A percentile compares a stretch with the other conserved stretches of the same genome.
phyloP scores from a whole-genome alignment of 768 basidiomycete species.

The Boletus speciosus region DNA sequence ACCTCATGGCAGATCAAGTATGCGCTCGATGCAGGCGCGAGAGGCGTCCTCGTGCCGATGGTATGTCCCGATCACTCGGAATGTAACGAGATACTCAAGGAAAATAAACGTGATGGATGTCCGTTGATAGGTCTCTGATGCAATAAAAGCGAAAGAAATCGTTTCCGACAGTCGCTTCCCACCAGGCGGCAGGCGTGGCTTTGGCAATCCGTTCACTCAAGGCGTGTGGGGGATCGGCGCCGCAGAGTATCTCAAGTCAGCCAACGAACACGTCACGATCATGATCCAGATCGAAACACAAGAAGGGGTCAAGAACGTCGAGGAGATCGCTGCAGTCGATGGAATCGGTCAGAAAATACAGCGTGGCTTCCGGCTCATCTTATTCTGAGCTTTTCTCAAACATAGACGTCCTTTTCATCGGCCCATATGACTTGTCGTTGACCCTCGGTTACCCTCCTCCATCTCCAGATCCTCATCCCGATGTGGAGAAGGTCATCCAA shows the following conservation, averaged over 20 bases:
- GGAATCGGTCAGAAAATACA: slow-evolving; percentile 48
- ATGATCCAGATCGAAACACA: slow-evolving; percentile 68
- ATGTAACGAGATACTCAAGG: too few relatives aligned
- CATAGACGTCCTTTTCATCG: slow-evolving; percentile 55
- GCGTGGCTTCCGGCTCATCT: background rate
- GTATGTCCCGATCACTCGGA: slow-evolving; percentile 31
- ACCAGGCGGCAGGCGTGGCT: slow-evolving; percentile 58
- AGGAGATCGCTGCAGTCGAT: slow-evolving; percentile 57
- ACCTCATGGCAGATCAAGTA: slow-evolving; percentile 72
- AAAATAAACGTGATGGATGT: too few relatives aligned
- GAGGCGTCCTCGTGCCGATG: slow-evolving; percentile 66
- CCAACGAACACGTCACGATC: slow-evolving; percentile 53
- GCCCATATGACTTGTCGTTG: slow-evolving; percentile 67
- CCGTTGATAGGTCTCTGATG: slow-evolving; percentile 48
- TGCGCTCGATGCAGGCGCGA: slow-evolving; percentile 64
- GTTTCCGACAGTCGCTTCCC: slow-evolving; percentile 60
- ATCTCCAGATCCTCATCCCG: slow-evolving; percentile 60
- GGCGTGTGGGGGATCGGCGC: slow-evolving; percentile 51
- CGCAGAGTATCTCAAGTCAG: slow-evolving; percentile 49
- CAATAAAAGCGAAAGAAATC: slow-evolving; percentile 53
- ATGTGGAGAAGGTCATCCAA: slow-evolving; percentile 59
- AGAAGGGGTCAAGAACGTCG: slow-evolving; percentile 56
- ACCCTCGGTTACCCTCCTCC: slow-evolving; percentile 58
- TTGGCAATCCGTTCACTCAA: slow-evolving; percentile 63
- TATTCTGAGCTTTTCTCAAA: background rate